Evolutionary conservation across 768 basidiomycete genomes (phyloP).

Genomic region (Dentipellis sp.): DNA sequence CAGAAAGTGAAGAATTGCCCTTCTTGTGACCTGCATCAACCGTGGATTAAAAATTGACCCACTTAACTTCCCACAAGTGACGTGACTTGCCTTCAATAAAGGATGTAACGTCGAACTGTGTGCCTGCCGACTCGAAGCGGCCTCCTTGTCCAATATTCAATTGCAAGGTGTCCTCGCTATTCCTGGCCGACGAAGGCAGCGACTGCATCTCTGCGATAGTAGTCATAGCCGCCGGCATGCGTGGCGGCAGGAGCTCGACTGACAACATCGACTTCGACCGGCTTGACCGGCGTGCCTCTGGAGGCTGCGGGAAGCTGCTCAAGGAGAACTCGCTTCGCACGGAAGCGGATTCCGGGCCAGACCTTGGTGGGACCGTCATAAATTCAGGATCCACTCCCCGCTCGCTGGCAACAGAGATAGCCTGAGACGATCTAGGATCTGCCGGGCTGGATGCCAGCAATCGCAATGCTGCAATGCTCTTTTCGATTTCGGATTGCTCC

Average conservation of each 20-base stretch:
- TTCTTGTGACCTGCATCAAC: neutral
- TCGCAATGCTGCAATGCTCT: conserved; percentile 50
- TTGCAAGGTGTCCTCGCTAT: neutral
- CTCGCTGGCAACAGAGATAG: too few relatives aligned
- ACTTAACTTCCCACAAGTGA: neutral
- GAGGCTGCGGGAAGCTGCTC: conserved; percentile 62
- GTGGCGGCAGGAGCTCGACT: conserved; percentile 13
- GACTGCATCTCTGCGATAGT: conserved; percentile 9
- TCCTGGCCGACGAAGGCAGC: conserved; percentile 12
- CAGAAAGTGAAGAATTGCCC: neutral
- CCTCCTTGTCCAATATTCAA: neutral
- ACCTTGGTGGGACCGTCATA: neutral
- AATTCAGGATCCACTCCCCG: too few relatives aligned
- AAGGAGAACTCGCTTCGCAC: conserved; percentile 50
- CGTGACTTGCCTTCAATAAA: conserved; percentile 45
- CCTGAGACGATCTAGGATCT: too few relatives aligned
- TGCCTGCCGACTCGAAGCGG: conserved; percentile 35
- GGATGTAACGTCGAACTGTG: conserved; percentile 65
- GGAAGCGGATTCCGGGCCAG: conserved; percentile 12
- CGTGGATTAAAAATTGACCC: neutral
- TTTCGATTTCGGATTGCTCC: conserved; percentile 56
- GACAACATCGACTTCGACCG: conserved; percentile 8
- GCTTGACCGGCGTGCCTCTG: conserved; percentile 38
- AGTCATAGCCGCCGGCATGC: conserved; percentile 16
- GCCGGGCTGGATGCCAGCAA: conserved; percentile 20